Percentiles rank a stretch among this genome's conserved stretches.
phyloP scores from a whole-genome alignment of 805 yeast genomes.

The Debaryomyces maramus region DNA sequence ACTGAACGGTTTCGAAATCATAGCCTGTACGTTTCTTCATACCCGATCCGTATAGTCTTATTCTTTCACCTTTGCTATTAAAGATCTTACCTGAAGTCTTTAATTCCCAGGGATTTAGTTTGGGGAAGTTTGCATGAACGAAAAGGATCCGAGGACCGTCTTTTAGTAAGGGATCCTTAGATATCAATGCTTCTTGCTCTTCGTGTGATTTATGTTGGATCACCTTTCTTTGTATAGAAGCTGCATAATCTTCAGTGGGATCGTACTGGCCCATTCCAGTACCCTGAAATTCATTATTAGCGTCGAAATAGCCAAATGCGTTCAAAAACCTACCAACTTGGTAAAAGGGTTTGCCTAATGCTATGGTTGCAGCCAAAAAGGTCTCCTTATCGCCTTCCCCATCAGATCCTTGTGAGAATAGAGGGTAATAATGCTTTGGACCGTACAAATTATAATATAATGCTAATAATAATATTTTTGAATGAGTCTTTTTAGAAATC shows the following conservation, averaged over 20 bases:
- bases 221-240: conserved; percentile 15
- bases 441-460: conserved; percentile 44
- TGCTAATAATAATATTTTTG: conserved; percentile 37
- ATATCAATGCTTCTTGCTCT: conserved; percentile 6
- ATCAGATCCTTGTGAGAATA: conserved; percentile 44
- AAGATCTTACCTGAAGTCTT: conserved; percentile 42
- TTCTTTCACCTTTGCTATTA: conserved; percentile 45
- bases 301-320: conserved; percentile 49
- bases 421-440: conserved; percentile 41
- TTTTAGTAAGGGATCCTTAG: conserved; percentile 9
- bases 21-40: conserved; percentile 51
- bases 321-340: conserved; percentile 53
- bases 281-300: conserved; percentile 50
- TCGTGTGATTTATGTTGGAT: conserved; percentile 6
- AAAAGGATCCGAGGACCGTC: conserved; percentile 42
- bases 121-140: conserved; percentile 68
- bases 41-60: conserved; percentile 60
- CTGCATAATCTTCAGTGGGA: conserved; percentile 58
- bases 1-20: conserved; percentile 59
- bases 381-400: conserved; percentile 89
- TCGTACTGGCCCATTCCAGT: conserved; percentile 77
- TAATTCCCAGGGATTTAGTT: conserved; percentile 60
- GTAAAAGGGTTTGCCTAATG: conserved; percentile 47
- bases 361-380: conserved; percentile 66
- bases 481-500: conserved; percentile 40